phyloP scores from a whole-genome alignment of 108 stramenopile genomes.

The Aurantiochytrium sp. region DNA sequence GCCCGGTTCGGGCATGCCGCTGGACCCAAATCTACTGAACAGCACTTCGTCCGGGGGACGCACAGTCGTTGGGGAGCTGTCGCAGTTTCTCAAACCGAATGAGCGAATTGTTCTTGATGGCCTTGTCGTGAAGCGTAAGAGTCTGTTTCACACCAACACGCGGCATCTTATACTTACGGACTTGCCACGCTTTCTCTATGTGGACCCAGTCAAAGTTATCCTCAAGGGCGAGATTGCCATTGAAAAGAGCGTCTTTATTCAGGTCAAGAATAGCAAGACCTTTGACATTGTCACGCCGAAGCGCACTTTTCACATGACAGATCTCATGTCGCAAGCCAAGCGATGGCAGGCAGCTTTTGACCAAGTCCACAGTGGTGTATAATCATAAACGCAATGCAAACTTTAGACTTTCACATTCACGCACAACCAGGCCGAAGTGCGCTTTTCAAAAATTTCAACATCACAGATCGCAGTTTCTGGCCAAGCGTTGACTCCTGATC shows the following conservation, averaged over 20 bases:
- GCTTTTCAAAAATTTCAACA: too few relatives aligned
- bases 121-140: background rate
- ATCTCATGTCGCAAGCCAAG: constrained; percentile 1
- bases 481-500: too few relatives aligned
- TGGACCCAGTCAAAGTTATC: background rate
- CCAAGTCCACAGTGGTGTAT: background rate
- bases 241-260: background rate
- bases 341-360: background rate
- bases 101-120: constrained; percentile 8
- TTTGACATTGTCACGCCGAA: constrained; percentile 18
- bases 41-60: background rate
- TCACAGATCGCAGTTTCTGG: too few relatives aligned
- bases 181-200: background rate
- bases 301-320: constrained; percentile 6
- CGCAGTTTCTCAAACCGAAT: background rate
- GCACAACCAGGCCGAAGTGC: too few relatives aligned
- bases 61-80: background rate
- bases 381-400: too few relatives aligned
- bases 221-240: constrained; percentile 20
- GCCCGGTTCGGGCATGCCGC: background rate
- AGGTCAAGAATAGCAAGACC: constrained; percentile 15
- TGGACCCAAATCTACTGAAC: background rate
- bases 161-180: constrained; percentile 24
- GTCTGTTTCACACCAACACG: background rate
- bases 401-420: too few relatives aligned